phyloP scores from a whole-genome alignment of 2,329 filamentous ascomycete species.

The Aspergillus alliaceus region DNA sequence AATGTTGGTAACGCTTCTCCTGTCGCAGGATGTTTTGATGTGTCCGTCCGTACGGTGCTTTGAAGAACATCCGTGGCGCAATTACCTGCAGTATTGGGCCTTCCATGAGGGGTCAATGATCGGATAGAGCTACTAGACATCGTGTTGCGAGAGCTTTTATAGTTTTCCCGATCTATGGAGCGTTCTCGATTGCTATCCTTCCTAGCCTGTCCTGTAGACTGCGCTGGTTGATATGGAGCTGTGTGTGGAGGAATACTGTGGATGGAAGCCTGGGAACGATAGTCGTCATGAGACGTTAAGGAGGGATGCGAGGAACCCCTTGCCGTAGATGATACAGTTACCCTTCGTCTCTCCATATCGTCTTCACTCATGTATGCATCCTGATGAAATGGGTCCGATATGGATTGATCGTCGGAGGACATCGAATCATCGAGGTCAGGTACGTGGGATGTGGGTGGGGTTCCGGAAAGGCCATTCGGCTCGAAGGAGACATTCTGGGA shows the following conservation, averaged over 20 bases:
- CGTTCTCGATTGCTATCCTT: neutral
- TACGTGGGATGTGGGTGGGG: conserved; percentile 22
- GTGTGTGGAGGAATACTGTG: conserved; percentile 15
- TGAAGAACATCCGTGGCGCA: conserved; percentile 53
- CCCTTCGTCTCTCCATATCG: conserved; percentile 16
- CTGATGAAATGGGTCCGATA: conserved; percentile 40
- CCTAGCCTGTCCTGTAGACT: conserved; percentile 18
- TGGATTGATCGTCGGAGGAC: conserved; percentile 33
- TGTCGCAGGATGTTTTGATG: conserved; percentile 57
- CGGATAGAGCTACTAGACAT: conserved; percentile 1
- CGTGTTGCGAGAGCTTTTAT: neutral
- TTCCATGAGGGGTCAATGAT: conserved; percentile 9
- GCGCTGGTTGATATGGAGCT: conserved; percentile 11
- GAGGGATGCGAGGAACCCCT: neutral
- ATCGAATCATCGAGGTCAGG: conserved; percentile 26
- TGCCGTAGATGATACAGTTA: neutral
- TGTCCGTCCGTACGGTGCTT: conserved; percentile 46
- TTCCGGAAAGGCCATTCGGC: conserved; percentile 20
- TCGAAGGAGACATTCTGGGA: conserved; percentile 16
- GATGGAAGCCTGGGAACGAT: conserved; percentile 5
- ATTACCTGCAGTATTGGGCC: conserved; percentile 36
- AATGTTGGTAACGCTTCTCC: conserved; percentile 57
- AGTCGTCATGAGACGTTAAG: conserved; percentile 5
- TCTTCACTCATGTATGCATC: conserved; percentile 28
- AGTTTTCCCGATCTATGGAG: neutral